phyloP scores from a whole-genome alignment of 2,329 filamentous ascomycete species.

The Drechslerella stenobrocha region DNA sequence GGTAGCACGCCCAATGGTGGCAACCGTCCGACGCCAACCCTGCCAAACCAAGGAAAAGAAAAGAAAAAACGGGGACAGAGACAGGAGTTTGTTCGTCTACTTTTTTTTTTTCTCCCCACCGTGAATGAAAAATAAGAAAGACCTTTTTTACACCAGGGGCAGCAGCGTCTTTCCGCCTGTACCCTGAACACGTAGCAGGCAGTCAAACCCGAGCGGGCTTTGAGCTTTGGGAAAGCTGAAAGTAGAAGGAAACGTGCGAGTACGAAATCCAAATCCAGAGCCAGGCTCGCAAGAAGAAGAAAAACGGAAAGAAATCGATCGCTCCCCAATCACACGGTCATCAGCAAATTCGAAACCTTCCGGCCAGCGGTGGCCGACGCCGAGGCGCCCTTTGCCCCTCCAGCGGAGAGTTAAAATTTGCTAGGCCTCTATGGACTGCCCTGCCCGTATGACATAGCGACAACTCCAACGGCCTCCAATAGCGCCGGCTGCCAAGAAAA shows the following conservation, averaged over 20 bases:
- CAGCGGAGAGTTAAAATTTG: constrained; percentile 48
- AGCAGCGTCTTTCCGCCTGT: background rate
- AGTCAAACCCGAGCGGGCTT: constrained; percentile 23
- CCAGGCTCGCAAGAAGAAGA: constrained; percentile 28
- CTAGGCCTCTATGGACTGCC: constrained; percentile 24
- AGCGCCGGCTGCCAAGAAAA: constrained; percentile 15
- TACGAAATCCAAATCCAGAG: constrained; percentile 30
- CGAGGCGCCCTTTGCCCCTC: constrained; percentile 31
- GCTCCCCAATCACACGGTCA: constrained; percentile 24
- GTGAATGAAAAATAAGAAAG: constrained; percentile 14
- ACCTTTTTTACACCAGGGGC: background rate
- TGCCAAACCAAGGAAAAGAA: constrained; percentile 32
- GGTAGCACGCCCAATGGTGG: constrained; percentile 45
- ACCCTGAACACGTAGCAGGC: constrained; percentile 16
- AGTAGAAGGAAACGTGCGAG: constrained; percentile 46
- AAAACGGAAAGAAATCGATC: constrained; percentile 2
- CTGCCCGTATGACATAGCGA: constrained; percentile 19
- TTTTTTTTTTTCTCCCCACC: constrained; percentile 14
- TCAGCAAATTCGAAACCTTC: constrained; percentile 37
- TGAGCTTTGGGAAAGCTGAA: constrained; percentile 27
- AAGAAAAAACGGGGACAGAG: constrained; percentile 16
- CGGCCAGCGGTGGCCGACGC: constrained; percentile 44
- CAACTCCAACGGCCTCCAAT: constrained; percentile 3
- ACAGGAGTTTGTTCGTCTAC: constrained; percentile 20
- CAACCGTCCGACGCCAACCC: constrained; percentile 45